These are phyloP conservation scores for Thermochaetoides thermophila DNA, from an alignment of 495 filamentous ascomycete genomes.

Conservation along the genomic window DNA sequence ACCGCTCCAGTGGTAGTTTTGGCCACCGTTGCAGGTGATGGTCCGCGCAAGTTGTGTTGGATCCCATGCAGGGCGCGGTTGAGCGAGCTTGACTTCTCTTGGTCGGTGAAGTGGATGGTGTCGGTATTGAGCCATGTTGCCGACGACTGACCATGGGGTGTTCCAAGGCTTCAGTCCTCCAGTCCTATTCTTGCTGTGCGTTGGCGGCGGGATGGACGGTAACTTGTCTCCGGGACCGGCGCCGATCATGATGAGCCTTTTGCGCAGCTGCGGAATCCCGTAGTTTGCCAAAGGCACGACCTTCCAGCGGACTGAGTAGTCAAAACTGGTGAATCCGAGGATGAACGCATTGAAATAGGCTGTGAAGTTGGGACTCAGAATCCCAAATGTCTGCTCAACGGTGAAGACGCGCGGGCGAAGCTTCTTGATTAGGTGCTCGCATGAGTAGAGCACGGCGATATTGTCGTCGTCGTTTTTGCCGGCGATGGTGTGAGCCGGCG, in stretches of 20 bases:
- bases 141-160: slow-evolving; percentile 16
- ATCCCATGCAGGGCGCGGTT: slow-evolving; percentile 24
- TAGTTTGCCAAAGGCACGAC: slow-evolving; percentile 32
- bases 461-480: slow-evolving; percentile 60
- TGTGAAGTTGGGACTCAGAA: slow-evolving; percentile 31
- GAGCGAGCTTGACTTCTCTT: slow-evolving; percentile 7
- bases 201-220: slow-evolving; percentile 51
- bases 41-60: slow-evolving; percentile 30
- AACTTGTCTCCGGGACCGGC: slow-evolving; percentile 64
- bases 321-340: slow-evolving; percentile 43
- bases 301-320: slow-evolving; percentile 52
- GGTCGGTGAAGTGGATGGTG: slow-evolving; percentile 36
- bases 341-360: slow-evolving; percentile 48
- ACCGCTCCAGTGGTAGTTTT: slow-evolving; percentile 57
- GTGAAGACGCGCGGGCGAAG: slow-evolving; percentile 59
- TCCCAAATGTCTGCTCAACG: slow-evolving; percentile 70
- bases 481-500: slow-evolving; percentile 53
- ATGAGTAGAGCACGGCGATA: slow-evolving; percentile 52
- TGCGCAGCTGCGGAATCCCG: slow-evolving; percentile 27
- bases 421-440: slow-evolving; percentile 41
- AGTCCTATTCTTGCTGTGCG: slow-evolving; percentile 42
- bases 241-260: slow-evolving; percentile 61
- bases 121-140: slow-evolving; percentile 19
- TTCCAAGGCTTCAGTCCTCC: slow-evolving; percentile 15
- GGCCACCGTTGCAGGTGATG: slow-evolving; percentile 56